These are phyloP conservation scores for Symmetrospora coprosmae DNA, from an alignment of 768 basidiomycete genomes.

Conservation along the genomic window DNA sequence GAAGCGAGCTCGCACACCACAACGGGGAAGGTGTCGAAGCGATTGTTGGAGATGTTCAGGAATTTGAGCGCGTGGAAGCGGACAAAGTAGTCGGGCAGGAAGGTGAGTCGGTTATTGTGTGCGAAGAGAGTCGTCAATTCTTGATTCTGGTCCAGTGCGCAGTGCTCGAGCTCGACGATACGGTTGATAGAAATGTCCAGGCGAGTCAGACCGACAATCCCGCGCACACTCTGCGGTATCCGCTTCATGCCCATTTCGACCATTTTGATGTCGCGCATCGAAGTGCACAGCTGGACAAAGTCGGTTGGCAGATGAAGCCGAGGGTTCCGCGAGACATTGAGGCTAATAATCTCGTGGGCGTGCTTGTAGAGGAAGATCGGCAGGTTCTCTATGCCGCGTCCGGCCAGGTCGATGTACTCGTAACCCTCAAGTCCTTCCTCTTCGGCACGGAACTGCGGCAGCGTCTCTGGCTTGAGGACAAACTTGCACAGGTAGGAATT, in stretches of 20 bases:
- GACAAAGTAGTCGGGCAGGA: slow-evolving; percentile 71
- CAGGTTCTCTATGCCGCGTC: slow-evolving; percentile 65
- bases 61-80: slow-evolving; percentile 55
- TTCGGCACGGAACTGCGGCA: slow-evolving; percentile 24
- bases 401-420: slow-evolving; percentile 67
- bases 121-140: slow-evolving; percentile 55
- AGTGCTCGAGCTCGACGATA: slow-evolving; percentile 74
- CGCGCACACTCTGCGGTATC: slow-evolving; percentile 68
- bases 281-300: slow-evolving; percentile 77
- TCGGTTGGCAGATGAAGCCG: slow-evolving; percentile 93
- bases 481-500: slow-evolving; percentile 76
- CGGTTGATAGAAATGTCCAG: slow-evolving; percentile 85
- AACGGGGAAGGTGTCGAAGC: slow-evolving; percentile 59
- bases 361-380: slow-evolving; percentile 73
- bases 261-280: slow-evolving; percentile 68
- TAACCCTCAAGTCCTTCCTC: slow-evolving; percentile 64
- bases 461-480: slow-evolving; percentile 52
- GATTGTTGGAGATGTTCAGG: slow-evolving; percentile 92
- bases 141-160: slow-evolving; percentile 61
- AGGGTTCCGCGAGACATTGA: slow-evolving; percentile 83
- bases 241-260: slow-evolving; percentile 89
- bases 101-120: slow-evolving; percentile 83
- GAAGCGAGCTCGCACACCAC: slow-evolving; percentile 58
- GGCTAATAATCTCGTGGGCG: slow-evolving; percentile 65
- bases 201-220: slow-evolving; percentile 56